Conservation (phyloP, 176 grass and related monocot species). For the Carex scoparia region DNA sequence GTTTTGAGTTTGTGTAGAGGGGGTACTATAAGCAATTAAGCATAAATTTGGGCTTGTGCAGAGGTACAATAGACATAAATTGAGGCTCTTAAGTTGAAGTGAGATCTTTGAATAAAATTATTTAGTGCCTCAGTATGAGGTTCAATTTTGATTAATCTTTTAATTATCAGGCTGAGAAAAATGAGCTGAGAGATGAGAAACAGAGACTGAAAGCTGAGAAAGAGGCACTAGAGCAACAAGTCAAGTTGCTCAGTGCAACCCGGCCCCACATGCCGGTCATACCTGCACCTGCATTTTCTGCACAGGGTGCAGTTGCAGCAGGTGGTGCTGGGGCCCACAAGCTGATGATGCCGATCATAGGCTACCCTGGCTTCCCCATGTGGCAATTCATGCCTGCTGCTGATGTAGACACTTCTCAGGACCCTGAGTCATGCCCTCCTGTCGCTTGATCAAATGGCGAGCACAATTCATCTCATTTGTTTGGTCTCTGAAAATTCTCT, state of each 20-base stretch:
- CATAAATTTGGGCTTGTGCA: neutral
- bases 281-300: constrained; percentile 47
- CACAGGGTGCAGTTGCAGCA: constrained; percentile 40
- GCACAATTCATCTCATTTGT: constrained; percentile 17
- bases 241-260: constrained; percentile 58
- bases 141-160: neutral
- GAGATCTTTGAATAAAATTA: neutral
- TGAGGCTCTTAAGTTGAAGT: neutral
- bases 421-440: constrained; percentile 67
- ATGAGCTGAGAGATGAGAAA: constrained; percentile 88
- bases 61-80: neutral
- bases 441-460: constrained; percentile 47
- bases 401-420: constrained; percentile 83
- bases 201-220: constrained; percentile 88
- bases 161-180: constrained; percentile 71
- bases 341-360: constrained; percentile 82
- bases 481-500: neutral
- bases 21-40: neutral
- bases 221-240: constrained; percentile 82
- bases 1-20: neutral
- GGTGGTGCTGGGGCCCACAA: constrained; percentile 51
- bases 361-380: constrained; percentile 88
- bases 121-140: neutral
- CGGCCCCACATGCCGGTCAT: constrained; percentile 61
- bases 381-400: constrained; percentile 94